Percentiles rank a stretch among this genome's conserved stretches.
These are phyloP conservation scores for Thalassiosira ordinaria DNA, from an alignment of 352 stramenopile genomes.

Conservation along the genomic window DNA sequence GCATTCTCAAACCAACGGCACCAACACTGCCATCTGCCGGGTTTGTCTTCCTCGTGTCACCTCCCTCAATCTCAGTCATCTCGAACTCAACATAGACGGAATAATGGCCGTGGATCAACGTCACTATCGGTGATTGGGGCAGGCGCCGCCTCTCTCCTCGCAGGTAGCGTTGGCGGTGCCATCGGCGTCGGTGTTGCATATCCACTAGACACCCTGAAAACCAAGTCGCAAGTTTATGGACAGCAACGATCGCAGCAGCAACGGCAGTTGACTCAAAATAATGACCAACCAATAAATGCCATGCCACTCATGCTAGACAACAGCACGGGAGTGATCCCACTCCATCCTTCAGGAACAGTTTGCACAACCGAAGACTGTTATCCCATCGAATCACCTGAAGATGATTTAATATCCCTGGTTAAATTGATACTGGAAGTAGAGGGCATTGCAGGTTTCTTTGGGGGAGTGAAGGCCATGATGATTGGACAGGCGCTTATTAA, in stretches of 20 bases:
- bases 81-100: not conserved
- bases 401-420: constrained; percentile 47
- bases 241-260: constrained; percentile 16
- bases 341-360: constrained; percentile 14
- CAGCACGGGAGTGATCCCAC: too few relatives aligned
- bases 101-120: not conserved
- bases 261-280: constrained; percentile 10
- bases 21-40: not conserved
- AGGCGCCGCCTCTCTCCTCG: constrained; percentile 49
- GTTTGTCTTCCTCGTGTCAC: not conserved
- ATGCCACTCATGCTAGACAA: too few relatives aligned
- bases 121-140: constrained; percentile 35
- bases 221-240: constrained; percentile 63
- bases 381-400: constrained; percentile 43
- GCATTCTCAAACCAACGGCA: constrained; percentile 1
- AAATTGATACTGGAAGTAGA: constrained; percentile 52
- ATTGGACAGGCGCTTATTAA: constrained; percentile 83
- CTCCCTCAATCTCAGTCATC: not conserved
- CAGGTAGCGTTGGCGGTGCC: constrained; percentile 69
- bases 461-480: constrained; percentile 75
- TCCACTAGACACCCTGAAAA: constrained; percentile 80
- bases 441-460: constrained; percentile 75
- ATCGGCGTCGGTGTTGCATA: constrained; percentile 74
- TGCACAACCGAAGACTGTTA: constrained; percentile 16
- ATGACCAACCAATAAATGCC: too few relatives aligned